A percentile compares a stretch with the other conserved stretches of the same genome.
Conservation (phyloP, 2,329 filamentous ascomycete species). For the Aspergillus phoenicis region DNA sequence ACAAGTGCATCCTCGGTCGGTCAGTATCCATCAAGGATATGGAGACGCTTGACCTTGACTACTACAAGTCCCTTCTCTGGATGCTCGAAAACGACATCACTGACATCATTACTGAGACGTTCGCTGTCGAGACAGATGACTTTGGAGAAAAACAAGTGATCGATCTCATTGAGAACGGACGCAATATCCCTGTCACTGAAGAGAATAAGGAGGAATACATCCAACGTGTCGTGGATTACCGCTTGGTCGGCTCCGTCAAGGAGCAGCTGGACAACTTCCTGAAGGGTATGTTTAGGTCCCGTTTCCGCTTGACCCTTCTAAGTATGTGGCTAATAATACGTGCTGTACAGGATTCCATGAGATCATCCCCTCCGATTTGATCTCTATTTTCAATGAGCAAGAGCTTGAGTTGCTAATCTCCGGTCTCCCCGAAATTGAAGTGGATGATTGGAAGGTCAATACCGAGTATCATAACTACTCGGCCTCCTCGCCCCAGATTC, state of each 20-base stretch:
- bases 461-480: slow-evolving; percentile 99
- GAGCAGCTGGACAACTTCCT: slow-evolving; percentile 94
- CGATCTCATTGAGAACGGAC: slow-evolving; percentile 83
- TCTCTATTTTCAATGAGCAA: slow-evolving; percentile 98
- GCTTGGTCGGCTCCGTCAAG: slow-evolving; percentile 85
- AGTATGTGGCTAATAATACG: slow-evolving; percentile 33
- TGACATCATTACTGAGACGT: slow-evolving; percentile 94
- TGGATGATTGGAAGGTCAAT: slow-evolving; percentile 99
- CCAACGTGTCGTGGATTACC: slow-evolving; percentile 89
- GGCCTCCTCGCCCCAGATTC: slow-evolving; percentile 90
- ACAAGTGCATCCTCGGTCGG: slow-evolving; percentile 95
- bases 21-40: slow-evolving; percentile 98
- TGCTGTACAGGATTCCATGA: slow-evolving; percentile 79
- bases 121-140: slow-evolving; percentile 89
- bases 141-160: slow-evolving; percentile 88
- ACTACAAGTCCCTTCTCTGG: slow-evolving; percentile 98
- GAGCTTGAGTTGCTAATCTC: slow-evolving; percentile 96
- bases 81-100: slow-evolving; percentile 99
- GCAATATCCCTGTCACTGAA: slow-evolving; percentile 90
- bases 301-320: not conserved
- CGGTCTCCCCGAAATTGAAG: slow-evolving; percentile 92
- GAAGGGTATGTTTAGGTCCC: slow-evolving; percentile 59
- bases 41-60: slow-evolving; percentile 97
- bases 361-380: slow-evolving; percentile 89
- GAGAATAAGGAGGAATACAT: slow-evolving; percentile 99